Evolutionary conservation across 2,329 filamentous ascomycete species (phyloP).

Genomic region (Fonsecaea multimorphosa): DNA sequence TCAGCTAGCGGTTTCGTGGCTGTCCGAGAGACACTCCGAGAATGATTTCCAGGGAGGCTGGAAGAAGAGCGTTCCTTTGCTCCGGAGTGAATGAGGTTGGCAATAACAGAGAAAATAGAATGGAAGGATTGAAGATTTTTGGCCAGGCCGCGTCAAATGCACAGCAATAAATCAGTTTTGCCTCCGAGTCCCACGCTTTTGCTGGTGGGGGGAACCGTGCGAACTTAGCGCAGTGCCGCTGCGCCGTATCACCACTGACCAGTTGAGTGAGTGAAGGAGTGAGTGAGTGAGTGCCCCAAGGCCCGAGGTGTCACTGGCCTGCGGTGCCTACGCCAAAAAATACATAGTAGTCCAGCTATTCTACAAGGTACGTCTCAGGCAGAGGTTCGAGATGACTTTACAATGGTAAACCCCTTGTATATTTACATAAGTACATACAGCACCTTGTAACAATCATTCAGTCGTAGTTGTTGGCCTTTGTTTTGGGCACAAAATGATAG

Average conservation of each 20-base stretch:
- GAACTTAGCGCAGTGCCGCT: not conserved
- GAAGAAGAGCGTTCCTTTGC: not conserved
- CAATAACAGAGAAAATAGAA: slow-evolving; percentile 5
- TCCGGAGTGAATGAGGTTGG: not conserved
- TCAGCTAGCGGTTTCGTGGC: not conserved
- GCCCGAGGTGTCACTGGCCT: no score
- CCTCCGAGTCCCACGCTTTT: slow-evolving; percentile 7
- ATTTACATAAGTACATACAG: not conserved
- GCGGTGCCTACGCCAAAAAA: not conserved
- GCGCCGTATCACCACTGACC: not conserved
- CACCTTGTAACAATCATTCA: not conserved
- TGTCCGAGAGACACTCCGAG: not conserved
- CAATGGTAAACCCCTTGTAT: not conserved
- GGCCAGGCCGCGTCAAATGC: slow-evolving; percentile 2
- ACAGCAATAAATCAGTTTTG: slow-evolving; percentile 6
- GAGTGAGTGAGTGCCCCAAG: no score
- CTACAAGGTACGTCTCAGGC: not conserved
- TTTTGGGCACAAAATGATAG: not conserved
- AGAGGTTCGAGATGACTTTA: not conserved
- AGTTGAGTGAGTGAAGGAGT: no score
- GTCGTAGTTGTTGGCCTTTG: not conserved
- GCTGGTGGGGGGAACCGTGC: slow-evolving; percentile 7
- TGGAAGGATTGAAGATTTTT: slow-evolving; percentile 3
- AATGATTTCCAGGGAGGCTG: not conserved
- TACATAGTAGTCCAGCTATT: not conserved